These are phyloP conservation scores for Pseudocercospora vitis DNA, from an alignment of 2,329 filamentous ascomycete species.

Conservation along the genomic window DNA sequence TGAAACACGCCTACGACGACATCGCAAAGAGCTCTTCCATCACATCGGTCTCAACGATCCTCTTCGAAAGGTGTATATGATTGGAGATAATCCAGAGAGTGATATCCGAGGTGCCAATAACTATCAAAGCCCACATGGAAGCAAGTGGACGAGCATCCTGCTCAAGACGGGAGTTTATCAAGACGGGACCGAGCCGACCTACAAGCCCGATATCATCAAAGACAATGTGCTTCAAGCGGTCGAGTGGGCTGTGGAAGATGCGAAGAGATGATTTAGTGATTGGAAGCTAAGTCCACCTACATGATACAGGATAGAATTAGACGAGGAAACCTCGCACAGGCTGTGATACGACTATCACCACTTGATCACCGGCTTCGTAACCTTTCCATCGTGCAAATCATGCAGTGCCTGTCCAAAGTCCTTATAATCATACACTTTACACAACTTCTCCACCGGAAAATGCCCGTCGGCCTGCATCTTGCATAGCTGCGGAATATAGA, in stretches of 20 bases:
- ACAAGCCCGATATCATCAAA: conserved; percentile 64
- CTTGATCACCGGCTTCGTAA: conserved; percentile 25
- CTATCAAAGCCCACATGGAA: conserved; percentile 65
- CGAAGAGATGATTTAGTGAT: conserved; percentile 32
- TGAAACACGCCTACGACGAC: conserved; percentile 67
- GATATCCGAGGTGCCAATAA: conserved; percentile 87
- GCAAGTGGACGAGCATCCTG: conserved; percentile 74
- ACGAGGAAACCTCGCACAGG: too few relatives aligned
- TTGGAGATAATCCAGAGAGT: conserved; percentile 71
- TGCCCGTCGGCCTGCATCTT: conserved; percentile 23
- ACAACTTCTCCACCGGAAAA: conserved; percentile 28
- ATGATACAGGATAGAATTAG: too few relatives aligned
- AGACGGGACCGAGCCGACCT: conserved; percentile 55
- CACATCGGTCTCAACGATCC: conserved; percentile 39
- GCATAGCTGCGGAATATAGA: conserved; percentile 22
- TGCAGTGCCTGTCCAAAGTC: conserved; percentile 22
- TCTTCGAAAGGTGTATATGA: conserved; percentile 84
- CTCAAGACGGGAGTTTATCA: conserved; percentile 78
- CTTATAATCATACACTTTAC: conserved; percentile 26
- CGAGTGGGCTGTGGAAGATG: conserved; percentile 67
- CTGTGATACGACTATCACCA: too few relatives aligned
- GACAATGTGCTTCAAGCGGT: conserved; percentile 77
- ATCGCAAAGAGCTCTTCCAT: conserved; percentile 55
- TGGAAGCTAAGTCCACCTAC: too few relatives aligned
- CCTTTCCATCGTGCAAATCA: conserved; percentile 23